These are phyloP conservation scores for Pinguiococcus pyrenoidosus DNA, from an alignment of 108 stramenopile genomes.

Conservation along the genomic window DNA sequence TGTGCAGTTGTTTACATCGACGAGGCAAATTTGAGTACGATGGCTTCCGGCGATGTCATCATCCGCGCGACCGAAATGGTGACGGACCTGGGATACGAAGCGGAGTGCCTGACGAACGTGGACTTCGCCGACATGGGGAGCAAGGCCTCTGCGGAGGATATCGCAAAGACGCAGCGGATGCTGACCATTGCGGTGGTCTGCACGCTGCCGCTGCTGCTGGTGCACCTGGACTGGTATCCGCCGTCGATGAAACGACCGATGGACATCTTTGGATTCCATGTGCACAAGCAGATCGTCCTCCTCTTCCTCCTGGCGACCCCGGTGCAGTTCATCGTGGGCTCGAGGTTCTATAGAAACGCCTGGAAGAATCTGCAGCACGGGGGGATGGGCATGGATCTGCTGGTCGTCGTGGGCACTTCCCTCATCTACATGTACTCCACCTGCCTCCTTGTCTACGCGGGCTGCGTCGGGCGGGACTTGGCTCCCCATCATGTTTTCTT, in stretches of 20 bases:
- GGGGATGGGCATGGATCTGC: conserved; percentile 83
- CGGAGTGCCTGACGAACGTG: too few relatives aligned
- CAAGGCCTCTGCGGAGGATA: background rate
- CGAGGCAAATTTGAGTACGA: conserved; percentile 1
- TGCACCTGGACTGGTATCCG: background rate
- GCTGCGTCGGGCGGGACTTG: conserved; percentile 2
- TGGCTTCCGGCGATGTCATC: background rate
- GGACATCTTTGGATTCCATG: background rate
- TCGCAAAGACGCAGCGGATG: background rate
- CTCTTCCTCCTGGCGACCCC: conserved; percentile 53
- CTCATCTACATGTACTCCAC: conserved; percentile 65
- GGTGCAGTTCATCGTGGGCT: conserved; percentile 73
- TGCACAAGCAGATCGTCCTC: conserved; percentile 37
- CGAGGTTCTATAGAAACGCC: conserved; percentile 61
- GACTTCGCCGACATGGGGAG: background rate
- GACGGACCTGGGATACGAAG: too few relatives aligned
- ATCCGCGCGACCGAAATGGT: too few relatives aligned
- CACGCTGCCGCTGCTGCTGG: background rate
- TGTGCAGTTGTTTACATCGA: conserved; percentile 1
- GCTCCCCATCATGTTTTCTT: conserved; percentile 51
- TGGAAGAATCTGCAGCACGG: conserved; percentile 46
- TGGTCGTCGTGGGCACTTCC: conserved; percentile 77
- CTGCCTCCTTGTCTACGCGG: conserved; percentile 3
- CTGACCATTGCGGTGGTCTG: background rate
- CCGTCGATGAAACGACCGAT: background rate